Conservation (phyloP, 176 grass and related monocot species). For the Aechmea fasciata region DNA sequence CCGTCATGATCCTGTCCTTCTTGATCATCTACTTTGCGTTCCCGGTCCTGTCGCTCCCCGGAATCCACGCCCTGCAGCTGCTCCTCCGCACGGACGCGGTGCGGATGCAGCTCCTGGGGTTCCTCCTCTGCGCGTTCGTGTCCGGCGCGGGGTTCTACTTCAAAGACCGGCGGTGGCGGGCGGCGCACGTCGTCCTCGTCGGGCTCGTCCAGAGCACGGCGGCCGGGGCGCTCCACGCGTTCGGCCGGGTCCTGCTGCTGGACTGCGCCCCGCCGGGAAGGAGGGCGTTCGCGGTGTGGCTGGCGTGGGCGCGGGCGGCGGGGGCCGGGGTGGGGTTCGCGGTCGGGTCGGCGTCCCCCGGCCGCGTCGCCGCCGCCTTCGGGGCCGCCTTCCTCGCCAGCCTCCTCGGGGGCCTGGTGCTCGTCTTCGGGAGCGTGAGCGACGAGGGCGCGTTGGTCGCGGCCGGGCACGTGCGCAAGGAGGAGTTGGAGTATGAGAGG, state of each 20-base stretch:
- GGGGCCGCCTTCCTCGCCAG: conserved; percentile 59
- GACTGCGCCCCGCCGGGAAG: conserved; percentile 69
- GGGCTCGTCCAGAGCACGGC: conserved; percentile 74
- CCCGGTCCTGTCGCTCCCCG: conserved; percentile 52
- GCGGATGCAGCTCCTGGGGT: conserved; percentile 80
- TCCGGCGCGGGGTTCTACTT: conserved; percentile 79
- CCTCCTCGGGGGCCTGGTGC: conserved; percentile 64
- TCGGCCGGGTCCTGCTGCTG: conserved; percentile 48
- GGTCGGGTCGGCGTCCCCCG: conserved; percentile 50
- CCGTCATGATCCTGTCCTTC: conserved; percentile 44
- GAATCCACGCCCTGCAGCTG: conserved; percentile 63
- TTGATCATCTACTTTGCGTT: conserved; percentile 91
- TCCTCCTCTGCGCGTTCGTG: conserved; percentile 66
- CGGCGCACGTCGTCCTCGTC: conserved; percentile 50
- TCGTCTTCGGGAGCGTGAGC: conserved; percentile 91
- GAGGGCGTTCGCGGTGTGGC: conserved; percentile 65
- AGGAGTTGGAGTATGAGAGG: conserved; percentile 61
- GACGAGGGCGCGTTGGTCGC: conserved; percentile 50
- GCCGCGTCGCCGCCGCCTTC: conserved; percentile 42
- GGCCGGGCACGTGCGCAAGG: conserved; percentile 35
- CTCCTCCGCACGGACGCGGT: conserved; percentile 69
- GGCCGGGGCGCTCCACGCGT: conserved; percentile 53
- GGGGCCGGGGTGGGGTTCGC: conserved; percentile 64
- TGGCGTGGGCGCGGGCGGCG: conserved; percentile 35
- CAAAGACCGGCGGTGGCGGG: conserved; percentile 58